Conservation (phyloP, 805 yeast species). For the Ogataea nonfermentans region DNA sequence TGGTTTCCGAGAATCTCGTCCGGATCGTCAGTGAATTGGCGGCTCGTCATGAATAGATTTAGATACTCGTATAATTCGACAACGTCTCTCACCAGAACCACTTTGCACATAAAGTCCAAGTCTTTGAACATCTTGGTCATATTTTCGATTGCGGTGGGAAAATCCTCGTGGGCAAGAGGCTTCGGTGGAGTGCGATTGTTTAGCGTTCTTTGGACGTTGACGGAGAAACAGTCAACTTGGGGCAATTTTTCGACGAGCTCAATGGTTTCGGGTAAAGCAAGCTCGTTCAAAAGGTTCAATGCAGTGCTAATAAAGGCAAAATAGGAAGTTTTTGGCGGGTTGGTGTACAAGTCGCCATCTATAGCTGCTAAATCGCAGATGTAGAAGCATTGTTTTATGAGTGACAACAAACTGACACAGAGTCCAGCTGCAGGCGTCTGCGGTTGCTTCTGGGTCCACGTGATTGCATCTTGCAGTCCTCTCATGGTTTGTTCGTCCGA, state of each 20-base stretch:
- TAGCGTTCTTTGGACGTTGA: constrained; percentile 45
- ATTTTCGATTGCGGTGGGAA: constrained; percentile 17
- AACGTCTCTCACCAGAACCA: constrained; percentile 31
- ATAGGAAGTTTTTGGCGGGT: neutral
- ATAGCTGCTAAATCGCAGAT: constrained; percentile 11
- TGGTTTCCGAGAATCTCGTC: constrained; percentile 37
- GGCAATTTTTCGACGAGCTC: constrained; percentile 25
- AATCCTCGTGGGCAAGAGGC: constrained; percentile 30
- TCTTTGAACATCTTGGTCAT: constrained; percentile 37
- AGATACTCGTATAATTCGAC: constrained; percentile 29
- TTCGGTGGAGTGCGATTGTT: constrained; percentile 49
- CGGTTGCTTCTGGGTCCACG: constrained; percentile 30
- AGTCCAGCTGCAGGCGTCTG: constrained; percentile 10
- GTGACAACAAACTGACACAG: constrained; percentile 20
- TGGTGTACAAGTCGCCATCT: constrained; percentile 13
- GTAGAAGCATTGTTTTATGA: constrained; percentile 6
- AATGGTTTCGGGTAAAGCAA: constrained; percentile 5
- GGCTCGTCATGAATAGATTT: constrained; percentile 25
- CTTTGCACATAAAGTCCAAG: constrained; percentile 34
- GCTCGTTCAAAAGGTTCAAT: constrained; percentile 4
- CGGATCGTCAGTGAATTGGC: constrained; percentile 23
- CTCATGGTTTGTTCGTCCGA: constrained; percentile 18
- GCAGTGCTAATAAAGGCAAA: constrained; percentile 9
- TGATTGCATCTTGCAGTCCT: constrained; percentile 35
- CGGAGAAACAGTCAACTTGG: constrained; percentile 41